These are phyloP conservation scores for Kernera saxatilis DNA, from an alignment of 345 rosid genomes.

Conservation along the genomic window DNA sequence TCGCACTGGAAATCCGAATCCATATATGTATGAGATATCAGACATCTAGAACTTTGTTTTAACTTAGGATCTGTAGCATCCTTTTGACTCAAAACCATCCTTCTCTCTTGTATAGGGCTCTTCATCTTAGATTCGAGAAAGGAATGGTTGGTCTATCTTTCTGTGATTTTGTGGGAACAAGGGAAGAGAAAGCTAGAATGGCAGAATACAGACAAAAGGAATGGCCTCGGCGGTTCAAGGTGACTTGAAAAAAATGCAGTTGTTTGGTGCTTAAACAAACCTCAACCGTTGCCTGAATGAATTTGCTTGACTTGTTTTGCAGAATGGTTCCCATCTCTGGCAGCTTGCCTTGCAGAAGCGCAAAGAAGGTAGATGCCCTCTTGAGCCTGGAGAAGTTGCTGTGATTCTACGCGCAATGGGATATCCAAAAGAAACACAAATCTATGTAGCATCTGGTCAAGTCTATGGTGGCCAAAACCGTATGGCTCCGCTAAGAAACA, in stretches of 20 bases:
- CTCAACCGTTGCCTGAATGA: not conserved
- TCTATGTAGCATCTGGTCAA: conserved; percentile 98
- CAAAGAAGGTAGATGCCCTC: conserved; percentile 99
- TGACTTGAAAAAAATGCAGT: conserved; percentile 14
- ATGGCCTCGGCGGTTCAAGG: conserved; percentile 99
- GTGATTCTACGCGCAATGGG: conserved; percentile 98
- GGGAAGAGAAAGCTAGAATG: conserved; percentile 96
- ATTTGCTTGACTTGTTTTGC: conserved; percentile 12
- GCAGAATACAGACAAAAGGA: conserved; percentile 92
- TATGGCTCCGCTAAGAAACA: conserved; percentile 96
- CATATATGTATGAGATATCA: conserved; percentile 64
- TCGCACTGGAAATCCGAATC: conserved; percentile 83
- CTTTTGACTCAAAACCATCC: not conserved
- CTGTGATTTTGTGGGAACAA: conserved; percentile 96
- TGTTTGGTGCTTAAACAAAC: conserved; percentile 8
- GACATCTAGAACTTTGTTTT: conserved; percentile 14
- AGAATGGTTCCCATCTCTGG: conserved; percentile 99
- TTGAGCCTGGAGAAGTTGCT: conserved; percentile 99
- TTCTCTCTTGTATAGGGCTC: conserved; percentile 66
- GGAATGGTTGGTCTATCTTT: conserved; percentile 99
- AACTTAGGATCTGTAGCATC: not conserved
- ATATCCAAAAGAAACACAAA: conserved; percentile 97
- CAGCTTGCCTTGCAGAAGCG: conserved; percentile 90
- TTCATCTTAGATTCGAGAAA: conserved; percentile 99
- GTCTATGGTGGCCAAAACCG: conserved; percentile 99